phyloP scores from a whole-genome alignment of 257 asterid genomes.

The Apocynum venetum region DNA sequence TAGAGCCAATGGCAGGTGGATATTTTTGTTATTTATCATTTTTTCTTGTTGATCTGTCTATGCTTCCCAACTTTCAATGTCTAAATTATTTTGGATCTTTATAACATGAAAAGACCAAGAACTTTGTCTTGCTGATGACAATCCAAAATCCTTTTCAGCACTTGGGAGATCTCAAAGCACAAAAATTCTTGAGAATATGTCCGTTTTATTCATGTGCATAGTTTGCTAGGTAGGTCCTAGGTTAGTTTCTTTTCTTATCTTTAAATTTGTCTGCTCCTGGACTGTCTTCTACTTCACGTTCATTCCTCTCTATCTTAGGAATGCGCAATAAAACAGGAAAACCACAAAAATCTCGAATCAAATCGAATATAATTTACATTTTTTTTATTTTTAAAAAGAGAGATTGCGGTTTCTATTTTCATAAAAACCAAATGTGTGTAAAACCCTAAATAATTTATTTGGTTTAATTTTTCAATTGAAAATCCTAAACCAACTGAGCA shows the following conservation, averaged over 20 bases:
- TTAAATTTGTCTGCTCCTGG: neutral
- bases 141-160: neutral
- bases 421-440: too few species aligned
- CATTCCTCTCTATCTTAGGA: neutral
- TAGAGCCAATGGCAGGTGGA: neutral
- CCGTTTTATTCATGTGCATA: neutral
- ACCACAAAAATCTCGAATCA: neutral
- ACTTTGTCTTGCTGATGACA: neutral
- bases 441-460: too few species aligned
- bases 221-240: neutral
- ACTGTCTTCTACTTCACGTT: neutral
- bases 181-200: conserved; percentile 4
- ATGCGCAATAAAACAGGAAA: neutral
- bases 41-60: conserved; percentile 14
- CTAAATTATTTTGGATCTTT: neutral
- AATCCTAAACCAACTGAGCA: too few species aligned
- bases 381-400: too few species aligned
- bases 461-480: too few species aligned
- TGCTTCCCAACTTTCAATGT: neutral
- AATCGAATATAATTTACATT: too few species aligned
- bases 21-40: neutral
- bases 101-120: neutral
- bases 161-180: conserved; percentile 1
- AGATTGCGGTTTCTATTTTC: too few species aligned
- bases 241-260: neutral